Percentiles rank a stretch among this genome's conserved stretches.
Evolutionary conservation across 495 filamentous ascomycete species (phyloP).

Genomic region (Daldinia concentrica): DNA sequence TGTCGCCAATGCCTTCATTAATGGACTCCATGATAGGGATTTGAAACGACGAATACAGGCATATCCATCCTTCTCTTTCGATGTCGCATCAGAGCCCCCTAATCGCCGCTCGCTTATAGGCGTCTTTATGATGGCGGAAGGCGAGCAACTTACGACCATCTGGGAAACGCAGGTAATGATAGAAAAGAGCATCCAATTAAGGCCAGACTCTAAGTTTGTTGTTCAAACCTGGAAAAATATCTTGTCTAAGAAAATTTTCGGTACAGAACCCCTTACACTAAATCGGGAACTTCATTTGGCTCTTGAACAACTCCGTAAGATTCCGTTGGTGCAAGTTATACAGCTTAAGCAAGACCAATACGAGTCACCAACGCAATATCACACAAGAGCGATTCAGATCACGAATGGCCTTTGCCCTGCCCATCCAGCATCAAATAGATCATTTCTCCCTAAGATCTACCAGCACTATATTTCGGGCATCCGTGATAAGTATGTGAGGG

Average conservation of each 20-base stretch:
- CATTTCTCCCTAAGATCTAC: conserved; percentile 40
- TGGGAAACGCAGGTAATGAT: conserved; percentile 54
- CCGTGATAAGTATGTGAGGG: conserved; percentile 45
- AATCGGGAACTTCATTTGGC: conserved; percentile 57
- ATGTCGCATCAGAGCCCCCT: conserved; percentile 32
- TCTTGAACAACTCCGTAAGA: conserved; percentile 54
- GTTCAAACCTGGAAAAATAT: conserved; percentile 55
- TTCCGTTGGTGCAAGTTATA: conserved; percentile 58
- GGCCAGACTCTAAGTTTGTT: conserved; percentile 45
- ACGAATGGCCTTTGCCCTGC: conserved; percentile 46
- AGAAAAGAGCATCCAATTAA: conserved; percentile 47
- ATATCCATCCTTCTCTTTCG: conserved; percentile 50
- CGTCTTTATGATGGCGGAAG: conserved; percentile 59
- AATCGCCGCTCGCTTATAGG: conserved; percentile 57
- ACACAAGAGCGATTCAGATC: conserved; percentile 50
- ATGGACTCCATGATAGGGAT: conserved; percentile 55
- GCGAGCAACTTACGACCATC: conserved; percentile 55
- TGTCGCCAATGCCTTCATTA: conserved; percentile 58
- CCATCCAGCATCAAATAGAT: conserved; percentile 25
- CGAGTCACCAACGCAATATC: conserved; percentile 57
- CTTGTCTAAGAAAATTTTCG: conserved; percentile 45
- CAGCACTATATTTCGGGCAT: conserved; percentile 60
- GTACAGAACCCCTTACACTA: conserved; percentile 53
- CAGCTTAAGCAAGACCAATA: conserved; percentile 56
- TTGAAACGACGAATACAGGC: conserved; percentile 51